Base-by-base conservation (phyloP, 2,329 filamentous ascomycete species). In the Keithomyces neogunnii region DNA sequence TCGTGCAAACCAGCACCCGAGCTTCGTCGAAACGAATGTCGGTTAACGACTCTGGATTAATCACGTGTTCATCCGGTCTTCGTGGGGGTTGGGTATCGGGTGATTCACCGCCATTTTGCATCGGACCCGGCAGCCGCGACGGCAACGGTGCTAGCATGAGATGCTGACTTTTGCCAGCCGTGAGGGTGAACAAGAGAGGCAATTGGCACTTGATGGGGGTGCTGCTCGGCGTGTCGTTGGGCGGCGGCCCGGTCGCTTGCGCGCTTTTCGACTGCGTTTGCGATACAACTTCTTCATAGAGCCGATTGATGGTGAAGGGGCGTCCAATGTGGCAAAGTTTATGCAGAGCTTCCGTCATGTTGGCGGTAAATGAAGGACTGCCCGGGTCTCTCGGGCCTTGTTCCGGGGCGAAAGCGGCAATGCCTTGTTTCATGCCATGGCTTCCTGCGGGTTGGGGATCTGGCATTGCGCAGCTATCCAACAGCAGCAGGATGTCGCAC, bases 1-100 rank as follows among this genome's bases (percentile, higher is more conserved):
- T 85, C 0, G 82, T 85, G 62, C 82, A 85, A 2, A 84, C 81
- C 9, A 85, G 67, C n/a, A 84, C 77, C 55, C 82, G 73, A 7
- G 76, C 71, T 58, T 85, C 80, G 33, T 84, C 80, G 58, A 85
- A 83, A 8, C 75, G 76, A 26, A 85, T 66, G 56, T 81, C 78
- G 4, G 74, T 69, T 2, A 76, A 73, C 2, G 73, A 70, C 19
- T 72, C 72, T 6, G 73, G 70, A 35, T 74, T 71, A 54, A 78
- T 74, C 38, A 71, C 59, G 30, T 70, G 64, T 32, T 75, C 72
- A 48, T 70, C 65, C 33, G 59, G 59, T 44, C 59, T 54, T 44
- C 54, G 54, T 3, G 52, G 51, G 13, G 50, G 53, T 44, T 61
- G 61, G 2, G 52, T 55, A 19, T 66, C 62, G 1, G 53, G 36